Base-by-base conservation (phyloP, 345 rosid species). In the Citrus inodora region DNA sequence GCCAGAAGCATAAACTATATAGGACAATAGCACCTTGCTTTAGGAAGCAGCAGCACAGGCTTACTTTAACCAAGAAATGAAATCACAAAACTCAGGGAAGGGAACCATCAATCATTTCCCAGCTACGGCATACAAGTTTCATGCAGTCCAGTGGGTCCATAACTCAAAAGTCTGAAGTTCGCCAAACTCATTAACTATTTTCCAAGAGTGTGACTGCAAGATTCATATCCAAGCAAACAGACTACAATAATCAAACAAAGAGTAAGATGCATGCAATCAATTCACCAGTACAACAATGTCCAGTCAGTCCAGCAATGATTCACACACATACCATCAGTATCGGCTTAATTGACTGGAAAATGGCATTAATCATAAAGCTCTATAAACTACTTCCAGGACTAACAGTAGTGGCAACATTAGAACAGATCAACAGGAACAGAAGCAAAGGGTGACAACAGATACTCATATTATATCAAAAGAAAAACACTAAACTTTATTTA, bases 381-480 rank as follows among this genome's bases (percentile, higher is more conserved):
- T 21, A 9, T 21, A 66, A 25, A 35, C 46, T 35, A 53, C 22
- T 59, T 33, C 46, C 8, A 35, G n/a, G 46, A n/a, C 27, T 22
- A 33, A 3, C 0, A 13, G 6, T 0, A 21, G 0, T 40, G 3
- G 0, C 51, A 42, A 11, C 14, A 63, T 13, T 63, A 63, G 21
- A 63, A 2, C 32, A 27, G 27, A 58, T 42, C 48, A 42, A 42
- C 0, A 42, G 16, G 16, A 56, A 22, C 25, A 30, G 22, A 25
- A 17, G 32, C 32, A 70, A 69, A 14, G 6, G 16, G 2, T 5
- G 28, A 9, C 38, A 28, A 53, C 6, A 2, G 9, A 9, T 1
- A 30, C 46, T 22, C 40, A 21, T 33, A 19, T 0, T 19, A 33
- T 11, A 17, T 7, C 42, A 8, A 33, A 65, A 32, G 42, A 33